phyloP scores from a whole-genome alignment of 805 yeast species.

The Saccharomycopsis capsularis region DNA sequence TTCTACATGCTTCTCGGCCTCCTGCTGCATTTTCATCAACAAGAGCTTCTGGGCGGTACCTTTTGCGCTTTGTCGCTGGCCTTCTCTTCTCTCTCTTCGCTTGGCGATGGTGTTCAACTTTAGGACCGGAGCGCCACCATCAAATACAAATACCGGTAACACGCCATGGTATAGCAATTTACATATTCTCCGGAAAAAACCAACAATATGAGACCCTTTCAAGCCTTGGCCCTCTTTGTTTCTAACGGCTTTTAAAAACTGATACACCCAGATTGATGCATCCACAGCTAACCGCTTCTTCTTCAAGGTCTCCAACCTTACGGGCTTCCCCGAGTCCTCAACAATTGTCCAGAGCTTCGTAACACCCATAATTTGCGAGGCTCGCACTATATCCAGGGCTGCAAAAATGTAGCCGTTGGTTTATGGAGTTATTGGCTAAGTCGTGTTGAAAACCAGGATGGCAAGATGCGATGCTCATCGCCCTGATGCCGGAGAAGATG shows the following conservation, averaged over 20 bases:
- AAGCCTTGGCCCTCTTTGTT: conserved; percentile 72
- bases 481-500: too few species aligned
- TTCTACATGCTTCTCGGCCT: conserved; percentile 32
- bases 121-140: conserved; percentile 86
- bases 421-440: too few species aligned
- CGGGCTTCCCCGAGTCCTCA: conserved; percentile 87
- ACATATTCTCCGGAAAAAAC: conserved; percentile 90
- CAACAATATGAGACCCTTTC: conserved; percentile 82
- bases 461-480: too few species aligned
- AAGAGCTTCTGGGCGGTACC: conserved; percentile 75
- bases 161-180: conserved; percentile 83
- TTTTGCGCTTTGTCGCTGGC: conserved; percentile 59
- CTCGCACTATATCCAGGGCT: too few species aligned
- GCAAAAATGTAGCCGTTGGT: too few species aligned
- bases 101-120: conserved; percentile 71
- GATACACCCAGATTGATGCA: conserved; percentile 98
- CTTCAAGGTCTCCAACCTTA: conserved; percentile 74
- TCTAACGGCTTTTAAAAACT: conserved; percentile 89
- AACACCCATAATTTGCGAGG: conserved; percentile 69
- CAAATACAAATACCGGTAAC: conserved; percentile 85
- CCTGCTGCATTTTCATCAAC: conserved; percentile 68
- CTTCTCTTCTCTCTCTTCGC: conserved; percentile 69
- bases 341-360: conserved; percentile 89
- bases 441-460: too few species aligned
- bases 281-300: conserved; percentile 84